phyloP scores from a whole-genome alignment of 2,329 filamentous ascomycete species.

The Colletotrichum theobromicola region DNA sequence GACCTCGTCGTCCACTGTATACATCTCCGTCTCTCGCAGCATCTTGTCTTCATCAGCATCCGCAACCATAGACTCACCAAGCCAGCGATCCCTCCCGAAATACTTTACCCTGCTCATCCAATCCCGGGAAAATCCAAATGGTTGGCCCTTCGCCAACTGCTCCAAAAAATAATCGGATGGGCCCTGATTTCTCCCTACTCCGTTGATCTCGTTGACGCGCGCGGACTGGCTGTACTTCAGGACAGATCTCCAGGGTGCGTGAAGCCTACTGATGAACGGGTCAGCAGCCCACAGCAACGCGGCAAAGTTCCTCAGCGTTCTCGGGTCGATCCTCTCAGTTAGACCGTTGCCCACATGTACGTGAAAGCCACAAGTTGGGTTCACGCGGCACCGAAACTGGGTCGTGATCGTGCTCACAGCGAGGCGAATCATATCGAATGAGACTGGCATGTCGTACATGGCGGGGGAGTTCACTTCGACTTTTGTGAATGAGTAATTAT shows the following conservation, averaged over 20 bases:
- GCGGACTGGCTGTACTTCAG: conserved; percentile 4
- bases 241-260: conserved; percentile 34
- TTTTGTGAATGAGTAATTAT: conserved; percentile 24
- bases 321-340: conserved; percentile 29
- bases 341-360: conserved; percentile 41
- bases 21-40: not conserved
- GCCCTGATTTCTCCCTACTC: not conserved
- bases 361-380: conserved; percentile 37
- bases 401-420: conserved; percentile 36
- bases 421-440: conserved; percentile 31
- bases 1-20: not conserved
- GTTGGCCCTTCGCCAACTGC: not conserved
- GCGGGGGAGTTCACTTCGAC: conserved; percentile 40
- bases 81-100: conserved; percentile 26
- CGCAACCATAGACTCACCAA: conserved; percentile 25
- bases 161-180: not conserved
- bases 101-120: conserved; percentile 17
- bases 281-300: conserved; percentile 41
- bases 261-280: conserved; percentile 38
- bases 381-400: conserved; percentile 35
- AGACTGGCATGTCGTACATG: conserved; percentile 30
- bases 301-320: conserved; percentile 32
- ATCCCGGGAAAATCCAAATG: not conserved
- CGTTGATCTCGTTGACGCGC: not conserved
- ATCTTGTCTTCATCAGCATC: not conserved